Percentiles rank a stretch among this genome's conserved stretches.
phyloP scores from a whole-genome alignment of 2,329 filamentous ascomycete genomes.

The Aphanocladium album region DNA sequence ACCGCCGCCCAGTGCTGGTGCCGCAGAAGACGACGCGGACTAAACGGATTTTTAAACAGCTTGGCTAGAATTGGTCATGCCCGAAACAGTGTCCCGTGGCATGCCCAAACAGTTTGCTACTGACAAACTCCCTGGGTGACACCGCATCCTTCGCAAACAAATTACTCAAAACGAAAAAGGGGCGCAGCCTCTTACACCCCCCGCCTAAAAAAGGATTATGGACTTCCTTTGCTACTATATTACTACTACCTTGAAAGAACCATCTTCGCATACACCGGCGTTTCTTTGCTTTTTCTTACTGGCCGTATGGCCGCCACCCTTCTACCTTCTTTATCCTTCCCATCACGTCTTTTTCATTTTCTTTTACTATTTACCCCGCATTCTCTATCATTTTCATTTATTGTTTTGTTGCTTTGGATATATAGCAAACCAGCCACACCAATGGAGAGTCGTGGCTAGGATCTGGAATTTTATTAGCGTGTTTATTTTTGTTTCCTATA shows the following conservation, averaged over 20 bases:
- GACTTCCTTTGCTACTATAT: not conserved
- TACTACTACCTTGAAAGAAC: not conserved
- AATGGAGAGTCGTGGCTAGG: not conserved
- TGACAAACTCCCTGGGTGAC: constrained; percentile 3
- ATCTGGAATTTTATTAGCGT: not conserved
- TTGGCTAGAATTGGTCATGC: not conserved
- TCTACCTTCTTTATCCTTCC: not conserved
- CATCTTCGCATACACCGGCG: constrained; percentile 4
- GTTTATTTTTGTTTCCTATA: not conserved
- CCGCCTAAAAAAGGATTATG: not conserved
- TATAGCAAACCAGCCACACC: not conserved
- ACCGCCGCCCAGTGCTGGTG: constrained; percentile 44
- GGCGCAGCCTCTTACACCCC: not conserved
- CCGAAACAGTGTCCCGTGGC: not conserved
- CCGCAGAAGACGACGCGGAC: constrained; percentile 49
- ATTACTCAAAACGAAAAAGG: not conserved
- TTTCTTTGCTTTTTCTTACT: not conserved
- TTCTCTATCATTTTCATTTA: not conserved
- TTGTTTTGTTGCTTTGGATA: constrained; percentile 5
- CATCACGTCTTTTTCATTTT: not conserved
- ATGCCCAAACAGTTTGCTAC: constrained; percentile 2
- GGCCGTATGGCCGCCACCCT: not conserved
- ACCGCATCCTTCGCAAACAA: not conserved
- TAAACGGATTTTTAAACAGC: constrained; percentile 16
- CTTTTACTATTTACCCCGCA: not conserved